Conservation (phyloP, 495 filamentous ascomycete genomes). For the Penicilliopsis zonata region DNA sequence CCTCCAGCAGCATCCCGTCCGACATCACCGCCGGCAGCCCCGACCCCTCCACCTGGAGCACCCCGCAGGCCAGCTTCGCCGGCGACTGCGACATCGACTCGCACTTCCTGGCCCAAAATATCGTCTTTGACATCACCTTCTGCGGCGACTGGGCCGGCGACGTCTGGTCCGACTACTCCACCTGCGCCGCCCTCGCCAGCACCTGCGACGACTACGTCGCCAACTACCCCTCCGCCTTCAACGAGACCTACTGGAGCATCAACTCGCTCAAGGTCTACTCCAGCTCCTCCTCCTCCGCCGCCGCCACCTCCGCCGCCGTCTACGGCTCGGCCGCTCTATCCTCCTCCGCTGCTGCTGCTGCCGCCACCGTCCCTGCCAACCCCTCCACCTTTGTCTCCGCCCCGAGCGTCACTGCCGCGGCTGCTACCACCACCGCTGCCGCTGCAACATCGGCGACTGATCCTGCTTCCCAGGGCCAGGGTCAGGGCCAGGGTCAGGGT, state of each 20-base stretch:
- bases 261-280: conserved; percentile 52
- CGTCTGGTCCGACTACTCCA: conserved; percentile 19
- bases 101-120: conserved; percentile 51
- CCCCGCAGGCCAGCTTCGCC: conserved; percentile 45
- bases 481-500: too few species aligned
- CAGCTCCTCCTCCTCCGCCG: conserved; percentile 6
- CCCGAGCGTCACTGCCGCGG: too few species aligned
- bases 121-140: conserved; percentile 58
- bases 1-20: conserved; percentile 30
- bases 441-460: too few species aligned
- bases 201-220: conserved; percentile 51
- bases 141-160: conserved; percentile 54
- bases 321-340: conserved; percentile 4
- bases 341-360: background rate
- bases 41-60: conserved; percentile 47
- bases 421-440: too few species aligned
- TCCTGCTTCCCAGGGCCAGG: too few species aligned
- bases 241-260: conserved; percentile 55
- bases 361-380: too few species aligned
- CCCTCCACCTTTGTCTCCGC: too few species aligned
- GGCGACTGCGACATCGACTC: conserved; percentile 46
- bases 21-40: conserved; percentile 40
- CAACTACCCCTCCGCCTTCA: conserved; percentile 48
- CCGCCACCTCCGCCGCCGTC: background rate
- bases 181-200: conserved; percentile 23